Conservation (phyloP, 2,329 filamentous ascomycete genomes). For the Colletotrichum karsti region DNA sequence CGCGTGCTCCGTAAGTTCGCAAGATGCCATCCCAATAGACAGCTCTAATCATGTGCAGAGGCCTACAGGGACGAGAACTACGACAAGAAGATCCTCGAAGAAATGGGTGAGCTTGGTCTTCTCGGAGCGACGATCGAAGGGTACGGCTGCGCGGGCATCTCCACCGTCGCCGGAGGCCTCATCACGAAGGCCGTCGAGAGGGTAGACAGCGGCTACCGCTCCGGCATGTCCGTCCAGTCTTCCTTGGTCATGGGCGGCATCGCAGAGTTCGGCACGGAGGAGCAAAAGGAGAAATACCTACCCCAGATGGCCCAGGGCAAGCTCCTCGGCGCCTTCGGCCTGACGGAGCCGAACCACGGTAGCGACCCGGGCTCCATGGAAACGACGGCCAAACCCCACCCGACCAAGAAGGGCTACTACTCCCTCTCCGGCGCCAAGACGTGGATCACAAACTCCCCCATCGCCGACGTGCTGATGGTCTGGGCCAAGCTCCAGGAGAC, state of each 20-base stretch:
- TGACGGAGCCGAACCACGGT: slow-evolving; percentile 93
- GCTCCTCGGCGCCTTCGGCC: slow-evolving; percentile 83
- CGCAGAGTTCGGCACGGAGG: slow-evolving; percentile 84
- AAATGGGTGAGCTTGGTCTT: slow-evolving; percentile 94
- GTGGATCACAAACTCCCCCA: slow-evolving; percentile 95
- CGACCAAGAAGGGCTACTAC: slow-evolving; percentile 83
- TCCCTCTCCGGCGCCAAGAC: slow-evolving; percentile 86
- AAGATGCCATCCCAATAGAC: neutral
- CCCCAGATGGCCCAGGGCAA: slow-evolving; percentile 85
- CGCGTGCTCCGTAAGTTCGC: slow-evolving; percentile 78
- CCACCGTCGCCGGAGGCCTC: slow-evolving; percentile 86
- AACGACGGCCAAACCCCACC: slow-evolving; percentile 83
- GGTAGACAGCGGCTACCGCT: slow-evolving; percentile 91
- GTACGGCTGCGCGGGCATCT: slow-evolving; percentile 88
- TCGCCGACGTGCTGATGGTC: slow-evolving; percentile 83
- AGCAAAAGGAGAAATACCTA: slow-evolving; percentile 86
- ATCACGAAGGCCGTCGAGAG: slow-evolving; percentile 92
- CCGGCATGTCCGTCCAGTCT: slow-evolving; percentile 92
- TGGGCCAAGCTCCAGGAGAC: slow-evolving; percentile 95
- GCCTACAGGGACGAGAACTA: slow-evolving; percentile 87
- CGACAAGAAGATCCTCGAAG: slow-evolving; percentile 83
- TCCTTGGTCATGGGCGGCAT: slow-evolving; percentile 95
- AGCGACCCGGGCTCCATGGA: slow-evolving; percentile 94
- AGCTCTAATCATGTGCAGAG: slow-evolving; percentile 57
- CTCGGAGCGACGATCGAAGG: slow-evolving; percentile 87